Evolutionary conservation across 1,139 yeast species (phyloP), one percentile per base, ranked within the genome.

Genomic region (Candida pseudoviswanathii): DNA sequence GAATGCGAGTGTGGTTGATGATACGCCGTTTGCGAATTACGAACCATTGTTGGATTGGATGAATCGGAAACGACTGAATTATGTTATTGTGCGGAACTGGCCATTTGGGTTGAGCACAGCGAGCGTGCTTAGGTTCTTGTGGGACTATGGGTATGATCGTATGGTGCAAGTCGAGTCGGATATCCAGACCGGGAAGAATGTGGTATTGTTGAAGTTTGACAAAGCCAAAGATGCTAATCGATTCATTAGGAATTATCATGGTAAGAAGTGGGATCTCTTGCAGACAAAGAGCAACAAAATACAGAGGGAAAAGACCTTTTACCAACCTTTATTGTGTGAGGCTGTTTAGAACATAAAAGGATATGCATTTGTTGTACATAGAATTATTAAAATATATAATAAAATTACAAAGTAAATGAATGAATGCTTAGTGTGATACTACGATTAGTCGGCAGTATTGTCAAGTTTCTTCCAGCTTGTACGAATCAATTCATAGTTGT

Each of bases 401-500:
- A 16, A 16, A 16, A 16, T 16, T 16, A 16, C 16, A 16, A 16
- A 16, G 16, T 16, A 16, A 16, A 16, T 16, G 16, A 16, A 16
- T 16, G 16, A 16, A 16, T 16, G 16, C 16, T 16, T 16, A 16
- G 16, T 16, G 16, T 16, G 16, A 16, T 16, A 16, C 16, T 16
- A 16, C 16, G 16, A 16, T 16, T 16, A 16, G 16, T 16, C 16
- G 16, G 16, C 26, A 22, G 26, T 24, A 39, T 56, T 61, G 38
- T 68, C 85, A 50, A 86, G 76, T 29, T 82, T 77, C 59, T 90
- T 80, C 96, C 96, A 89, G 36, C 94, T 89, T 56, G 84, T 87
- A 43, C 94, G 72, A 4, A 47, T 36, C 11, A 51, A 44, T 24
- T 51, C 49, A 40, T 37, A 50, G 8, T 38, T 26, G 29, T 30